Percentiles rank a stretch among this genome's conserved stretches.
These are phyloP conservation scores for Annona squamosa DNA, from an alignment of 164 flowering plant species.

Conservation along the genomic window DNA sequence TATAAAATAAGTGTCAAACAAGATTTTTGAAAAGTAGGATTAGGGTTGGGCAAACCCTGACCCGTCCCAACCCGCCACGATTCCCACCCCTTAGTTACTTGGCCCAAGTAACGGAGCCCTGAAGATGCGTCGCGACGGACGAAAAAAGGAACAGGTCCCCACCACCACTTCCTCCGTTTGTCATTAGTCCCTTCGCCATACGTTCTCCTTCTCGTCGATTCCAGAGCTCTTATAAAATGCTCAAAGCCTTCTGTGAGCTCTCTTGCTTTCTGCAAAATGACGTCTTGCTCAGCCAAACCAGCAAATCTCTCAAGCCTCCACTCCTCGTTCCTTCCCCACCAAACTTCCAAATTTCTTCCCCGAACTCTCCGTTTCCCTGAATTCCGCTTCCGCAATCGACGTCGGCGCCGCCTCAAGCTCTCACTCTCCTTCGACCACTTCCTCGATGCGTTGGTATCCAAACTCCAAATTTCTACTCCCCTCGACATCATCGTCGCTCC, in stretches of 20 bases:
- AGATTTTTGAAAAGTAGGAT: too few species aligned
- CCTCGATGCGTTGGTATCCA: conserved; percentile 27
- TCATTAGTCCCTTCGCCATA: not conserved
- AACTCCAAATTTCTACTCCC: conserved; percentile 30
- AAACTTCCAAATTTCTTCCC: not conserved
- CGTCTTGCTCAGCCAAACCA: not conserved
- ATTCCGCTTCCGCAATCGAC: conserved; percentile 1
- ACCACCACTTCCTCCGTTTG: not conserved
- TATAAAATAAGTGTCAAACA: too few species aligned
- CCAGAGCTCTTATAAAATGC: too few species aligned
- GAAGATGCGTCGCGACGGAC: too few species aligned
- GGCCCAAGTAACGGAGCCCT: too few species aligned
- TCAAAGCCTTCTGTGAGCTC: not conserved
- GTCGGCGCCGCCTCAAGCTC: conserved; percentile 1
- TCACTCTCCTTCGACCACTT: conserved; percentile 13
- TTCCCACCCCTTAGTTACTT: too few species aligned
- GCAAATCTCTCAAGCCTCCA: not conserved
- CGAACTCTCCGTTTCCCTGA: not conserved
- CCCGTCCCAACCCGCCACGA: too few species aligned
- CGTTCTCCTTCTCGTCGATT: too few species aligned
- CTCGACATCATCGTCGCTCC: conserved; percentile 44
- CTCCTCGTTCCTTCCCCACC: not conserved
- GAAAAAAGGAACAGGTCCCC: not conserved
- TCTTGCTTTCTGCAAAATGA: not conserved
- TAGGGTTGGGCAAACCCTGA: too few species aligned